Base-by-base conservation (phyloP, 306 rosid species). In the Cucurbita moschata region DNA sequence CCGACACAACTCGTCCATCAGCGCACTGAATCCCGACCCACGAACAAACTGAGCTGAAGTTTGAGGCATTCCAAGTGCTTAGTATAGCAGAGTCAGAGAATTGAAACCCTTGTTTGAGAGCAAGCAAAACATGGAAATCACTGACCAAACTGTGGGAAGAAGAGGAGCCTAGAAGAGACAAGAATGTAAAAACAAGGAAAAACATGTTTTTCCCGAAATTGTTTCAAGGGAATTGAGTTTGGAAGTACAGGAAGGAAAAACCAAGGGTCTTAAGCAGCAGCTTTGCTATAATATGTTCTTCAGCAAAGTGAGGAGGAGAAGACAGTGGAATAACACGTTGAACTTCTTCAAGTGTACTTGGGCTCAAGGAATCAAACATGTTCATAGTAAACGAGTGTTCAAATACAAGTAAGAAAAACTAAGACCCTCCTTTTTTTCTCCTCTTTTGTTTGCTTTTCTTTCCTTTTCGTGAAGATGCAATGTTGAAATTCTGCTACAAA, bases 301-400 rank as follows among this genome's bases (percentile, higher is more conserved):
- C 71, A 43, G 74, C 62, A 85, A 84, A 81, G 86, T 67, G 51
- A 67, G 76, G 62, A 61, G 77, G 80, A 65, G 84, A 83, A 82
- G 96, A 75, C 64, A 71, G 75, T n/a, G 88, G 87, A 84, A 85
- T 64, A 64, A 64, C 86, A 73, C 83, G 87, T 79, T 84, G 82
- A 85, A 76, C 85, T 85, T 87, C 78, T 85, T 85, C 78, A 68
- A 80, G 87, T 39, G 79, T 66, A 84, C 62, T 64, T 82, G 84
- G 79, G 83, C 67, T 80, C 74, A 69, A 70, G 89, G 92, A 88
- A 89, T 92, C 90, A 87, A 87, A 87, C 96, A 89, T 87, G 83
- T 81, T 86, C 82, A 81, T 83, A 46, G 42, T 62, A 74, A 84
- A 79, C 78, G 79, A 83, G 90, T 78, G 91, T 91, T 88, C 80